Conservation (phyloP, 2,329 filamentous ascomycete species). For the Diaporthe sp. region DNA sequence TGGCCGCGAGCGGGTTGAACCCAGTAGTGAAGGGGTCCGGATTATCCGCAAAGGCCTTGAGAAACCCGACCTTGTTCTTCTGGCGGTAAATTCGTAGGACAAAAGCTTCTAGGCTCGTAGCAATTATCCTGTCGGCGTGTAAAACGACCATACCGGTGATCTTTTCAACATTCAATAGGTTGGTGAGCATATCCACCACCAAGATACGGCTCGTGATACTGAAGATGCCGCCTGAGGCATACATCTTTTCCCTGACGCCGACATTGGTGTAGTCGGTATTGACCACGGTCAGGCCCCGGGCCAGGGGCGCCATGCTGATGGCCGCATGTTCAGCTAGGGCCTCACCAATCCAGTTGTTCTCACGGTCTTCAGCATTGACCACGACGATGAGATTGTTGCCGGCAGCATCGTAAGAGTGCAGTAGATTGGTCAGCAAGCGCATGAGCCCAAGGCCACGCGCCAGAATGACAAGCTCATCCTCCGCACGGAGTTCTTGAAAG, state of each 20-base stretch:
- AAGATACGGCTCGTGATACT: slow-evolving; percentile 96
- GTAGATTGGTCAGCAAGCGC: slow-evolving; percentile 92
- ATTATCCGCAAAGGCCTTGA: slow-evolving; percentile 96
- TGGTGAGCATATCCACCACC: slow-evolving; percentile 92
- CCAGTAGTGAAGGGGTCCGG: slow-evolving; percentile 91
- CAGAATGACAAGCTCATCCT: slow-evolving; percentile 94
- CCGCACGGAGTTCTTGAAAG: slow-evolving; percentile 87
- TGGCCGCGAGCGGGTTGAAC: slow-evolving; percentile 87
- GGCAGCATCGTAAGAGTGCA: slow-evolving; percentile 96
- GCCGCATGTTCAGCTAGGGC: slow-evolving; percentile 95
- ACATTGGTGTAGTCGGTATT: slow-evolving; percentile 96
- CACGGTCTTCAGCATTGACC: slow-evolving; percentile 89
- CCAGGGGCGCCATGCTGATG: slow-evolving; percentile 84
- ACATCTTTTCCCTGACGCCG: slow-evolving; percentile 89
- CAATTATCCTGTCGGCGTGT: slow-evolving; percentile 87
- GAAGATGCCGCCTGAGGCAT: slow-evolving; percentile 88
- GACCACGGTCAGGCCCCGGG: slow-evolving; percentile 88
- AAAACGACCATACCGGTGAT: slow-evolving; percentile 90
- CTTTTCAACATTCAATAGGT: slow-evolving; percentile 82
- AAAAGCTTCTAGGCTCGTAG: slow-evolving; percentile 93
- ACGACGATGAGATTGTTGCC: slow-evolving; percentile 93
- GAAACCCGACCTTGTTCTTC: slow-evolving; percentile 91
- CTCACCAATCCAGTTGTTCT: slow-evolving; percentile 98
- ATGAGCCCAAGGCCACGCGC: slow-evolving; percentile 93
- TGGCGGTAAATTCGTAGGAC: slow-evolving; percentile 94